These are phyloP conservation scores for Cytospora mali DNA, from an alignment of 2,329 filamentous ascomycete species.

Conservation along the genomic window DNA sequence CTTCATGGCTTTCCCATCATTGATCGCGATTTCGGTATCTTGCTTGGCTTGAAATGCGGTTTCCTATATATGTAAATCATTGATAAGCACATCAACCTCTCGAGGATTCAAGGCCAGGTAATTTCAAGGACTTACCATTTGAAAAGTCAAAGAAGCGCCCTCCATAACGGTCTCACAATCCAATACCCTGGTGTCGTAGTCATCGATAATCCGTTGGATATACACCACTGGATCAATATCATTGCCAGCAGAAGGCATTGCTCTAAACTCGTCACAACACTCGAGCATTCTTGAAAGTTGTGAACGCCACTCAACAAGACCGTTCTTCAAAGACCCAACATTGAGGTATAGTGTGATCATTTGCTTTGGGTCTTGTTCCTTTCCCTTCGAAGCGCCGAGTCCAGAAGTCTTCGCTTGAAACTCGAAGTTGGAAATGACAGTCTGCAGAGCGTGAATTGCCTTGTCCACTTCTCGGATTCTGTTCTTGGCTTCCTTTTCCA, in stretches of 20 bases:
- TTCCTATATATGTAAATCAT: not conserved
- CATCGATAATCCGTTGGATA: conserved; percentile 12
- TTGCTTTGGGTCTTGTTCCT: not conserved
- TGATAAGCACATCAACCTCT: too few species aligned
- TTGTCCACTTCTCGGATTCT: not conserved
- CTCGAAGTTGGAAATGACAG: not conserved
- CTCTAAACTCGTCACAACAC: conserved; percentile 1
- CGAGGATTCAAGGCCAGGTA: not conserved
- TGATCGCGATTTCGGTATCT: conserved; percentile 26
- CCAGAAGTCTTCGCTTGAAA: not conserved
- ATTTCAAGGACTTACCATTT: conserved; percentile 10
- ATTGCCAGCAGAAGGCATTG: not conserved
- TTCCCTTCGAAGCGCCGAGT: not conserved
- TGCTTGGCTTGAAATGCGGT: conserved; percentile 4
- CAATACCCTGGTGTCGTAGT: conserved; percentile 20
- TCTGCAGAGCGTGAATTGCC: not conserved
- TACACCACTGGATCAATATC: conserved; percentile 12
- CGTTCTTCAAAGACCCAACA: conserved; percentile 18
- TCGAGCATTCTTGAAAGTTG: conserved; percentile 17
- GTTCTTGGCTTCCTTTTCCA: conserved; percentile 1
- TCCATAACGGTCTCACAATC: conserved; percentile 25
- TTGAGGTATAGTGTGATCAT: conserved; percentile 18
- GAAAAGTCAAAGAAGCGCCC: conserved; percentile 20
- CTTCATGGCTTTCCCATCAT: conserved; percentile 26
- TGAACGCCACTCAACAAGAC: conserved; percentile 21